Evolutionary conservation across 1,284 basidiomycete species (phyloP), one percentile per base, ranked within the genome.

Genomic region (Trichosporon sp.): DNA sequence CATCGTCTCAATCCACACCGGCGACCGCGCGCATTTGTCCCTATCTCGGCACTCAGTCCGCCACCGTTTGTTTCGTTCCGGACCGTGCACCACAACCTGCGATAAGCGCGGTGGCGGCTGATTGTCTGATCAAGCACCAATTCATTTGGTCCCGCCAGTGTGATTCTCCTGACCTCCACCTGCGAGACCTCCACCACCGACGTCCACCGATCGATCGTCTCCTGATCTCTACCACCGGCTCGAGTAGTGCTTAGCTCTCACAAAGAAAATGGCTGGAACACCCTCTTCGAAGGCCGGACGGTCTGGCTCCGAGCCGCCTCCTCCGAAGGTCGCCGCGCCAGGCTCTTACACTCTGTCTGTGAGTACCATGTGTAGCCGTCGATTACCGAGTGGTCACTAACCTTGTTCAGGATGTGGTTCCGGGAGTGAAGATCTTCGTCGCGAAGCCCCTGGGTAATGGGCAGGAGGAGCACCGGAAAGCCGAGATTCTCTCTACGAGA

Each of bases 361-460:
- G 79, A 82, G 89, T 82, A 67, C 71, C 68, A 7, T n/a, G 5
- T 1, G 4, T 31, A 8, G 14, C 19, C 43, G 4, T 48, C 26
- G 56, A 35, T 35, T 8, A 31, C 59, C 11, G 59, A n/a, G 16
- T 2, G 21, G 26, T 56, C 37, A 72, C 74, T 75, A 16, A 76
- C 75, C 43, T n/a, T 26, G 21, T 16, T 16, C 71, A 96, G 94
- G 90, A 90, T 54, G 89, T 98, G 75, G 88, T 90, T 71, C 91
- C 94, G 76, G 95, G 95, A 71, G 96, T 94, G 86, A 96, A 96
- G 86, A 89, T 98, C 81, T 94, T 91, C 85, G 92, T 96, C 75
- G 88, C 89, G 69, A 91, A 95, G 76, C 90, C 91, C 70, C 88
- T 89, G 43, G 85, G 89, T 48, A 90, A 90, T 76, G 92, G 91